Evolutionary conservation across 2,329 filamentous ascomycete genomes (phyloP).

Genomic region (Exophiala xenobiotica): DNA sequence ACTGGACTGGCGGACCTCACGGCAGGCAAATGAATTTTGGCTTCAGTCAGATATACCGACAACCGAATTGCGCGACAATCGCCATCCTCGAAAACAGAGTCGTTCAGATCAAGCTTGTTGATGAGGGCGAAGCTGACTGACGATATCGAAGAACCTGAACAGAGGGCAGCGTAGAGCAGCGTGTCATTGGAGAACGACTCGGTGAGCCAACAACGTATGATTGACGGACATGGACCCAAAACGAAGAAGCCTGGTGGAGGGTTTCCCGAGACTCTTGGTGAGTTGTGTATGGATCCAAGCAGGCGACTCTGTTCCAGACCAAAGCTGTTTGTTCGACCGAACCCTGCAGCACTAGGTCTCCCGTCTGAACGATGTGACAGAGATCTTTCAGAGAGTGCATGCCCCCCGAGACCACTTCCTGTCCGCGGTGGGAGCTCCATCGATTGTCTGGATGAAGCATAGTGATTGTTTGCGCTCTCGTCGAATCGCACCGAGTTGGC

Average conservation of each 20-base stretch:
- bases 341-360: conserved; percentile 86
- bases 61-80: conserved; percentile 70
- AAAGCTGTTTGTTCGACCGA: conserved; percentile 81
- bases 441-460: conserved; percentile 80
- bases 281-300: conserved; percentile 64
- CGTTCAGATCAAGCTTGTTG: conserved; percentile 68
- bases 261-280: conserved; percentile 61
- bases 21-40: conserved; percentile 73
- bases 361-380: conserved; percentile 96
- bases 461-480: conserved; percentile 89
- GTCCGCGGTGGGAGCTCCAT: conserved; percentile 79
- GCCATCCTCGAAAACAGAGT: conserved; percentile 65
- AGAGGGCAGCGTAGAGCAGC: conserved; percentile 86
- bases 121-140: conserved; percentile 75
- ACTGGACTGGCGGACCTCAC: conserved; percentile 71
- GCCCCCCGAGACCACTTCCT: conserved; percentile 73
- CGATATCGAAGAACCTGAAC: conserved; percentile 86
- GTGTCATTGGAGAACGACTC: conserved; percentile 86
- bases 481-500: conserved; percentile 98
- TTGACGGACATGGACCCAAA: conserved; percentile 84
- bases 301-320: conserved; percentile 74
- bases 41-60: conserved; percentile 86
- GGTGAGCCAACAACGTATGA: conserved; percentile 93
- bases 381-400: conserved; percentile 83
- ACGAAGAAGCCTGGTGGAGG: conserved; percentile 83